Base-by-base conservation (phyloP, 2,329 filamentous ascomycete genomes). In the Plenodomus lindquistii region DNA sequence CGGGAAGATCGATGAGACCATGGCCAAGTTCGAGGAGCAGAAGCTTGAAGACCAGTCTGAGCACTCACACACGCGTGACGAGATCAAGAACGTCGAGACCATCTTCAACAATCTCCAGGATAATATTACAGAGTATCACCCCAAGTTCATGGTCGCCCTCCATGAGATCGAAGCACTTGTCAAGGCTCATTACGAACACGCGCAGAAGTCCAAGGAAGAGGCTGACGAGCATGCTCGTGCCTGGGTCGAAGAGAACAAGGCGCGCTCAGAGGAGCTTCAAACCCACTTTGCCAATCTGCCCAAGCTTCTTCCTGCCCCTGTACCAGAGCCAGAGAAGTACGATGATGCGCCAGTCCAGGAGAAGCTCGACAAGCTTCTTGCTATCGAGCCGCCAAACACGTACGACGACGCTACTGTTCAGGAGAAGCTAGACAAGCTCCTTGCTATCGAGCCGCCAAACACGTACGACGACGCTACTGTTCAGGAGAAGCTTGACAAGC, bases 171-270 rank as follows among this genome's bases (percentile, higher is more conserved):
- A 95, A 34, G 79, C 85, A 7, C 80, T 95, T 19, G 89, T 96
- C 45, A 87, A 85, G 19, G 84, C 95, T 67, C 92, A 97, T 69
- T 96, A 88, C 63, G 91, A 96, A 60, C 89, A 96, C 66, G 88
- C 91, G 13, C 91, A 92, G 72, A 80, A 82, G 37, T 69, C 74
- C 10, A 73, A 75, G 38, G 72, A 74, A 41, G 71, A 74, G 37
- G 70, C 75, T 13, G 72, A 77, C 13, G 73, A 78, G 48, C 71
- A 74, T 9, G 65, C 73, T 27, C 72, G 70, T 20, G 62, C 68
- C 17, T 70, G 73, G 37, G 69, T 75, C 16, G 76, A 79, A 37
- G 75, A 78, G 40, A 70, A 73, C 2, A 75, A 72, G 55, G 60
- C 69, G 22, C 70, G 75, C 9, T 69, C 74, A 1, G 73, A 75